phyloP scores from a whole-genome alignment of 306 rosid genomes.

The Prunus kanzakura region DNA sequence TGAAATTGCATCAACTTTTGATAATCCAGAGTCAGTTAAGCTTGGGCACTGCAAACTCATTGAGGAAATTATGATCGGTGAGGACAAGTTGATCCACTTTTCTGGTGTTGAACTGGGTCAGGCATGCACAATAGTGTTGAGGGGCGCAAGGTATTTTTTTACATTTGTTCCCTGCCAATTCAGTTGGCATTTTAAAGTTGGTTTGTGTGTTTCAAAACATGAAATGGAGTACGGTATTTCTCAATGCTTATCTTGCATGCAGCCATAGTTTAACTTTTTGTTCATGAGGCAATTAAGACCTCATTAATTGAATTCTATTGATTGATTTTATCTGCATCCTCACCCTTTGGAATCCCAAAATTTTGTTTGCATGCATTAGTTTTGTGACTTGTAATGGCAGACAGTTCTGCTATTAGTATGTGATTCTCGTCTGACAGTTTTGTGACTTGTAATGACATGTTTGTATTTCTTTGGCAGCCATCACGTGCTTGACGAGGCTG shows the following conservation, averaged over 20 bases:
- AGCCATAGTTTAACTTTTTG: no score
- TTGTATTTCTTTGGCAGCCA: slow-evolving; percentile 53
- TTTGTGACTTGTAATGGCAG: neutral
- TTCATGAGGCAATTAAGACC: neutral
- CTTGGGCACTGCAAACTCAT: slow-evolving; percentile 87
- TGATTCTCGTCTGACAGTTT: neutral
- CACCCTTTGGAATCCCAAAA: neutral
- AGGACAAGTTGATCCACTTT: slow-evolving; percentile 89
- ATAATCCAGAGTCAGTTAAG: slow-evolving; percentile 94
- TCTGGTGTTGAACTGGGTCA: slow-evolving; percentile 97
- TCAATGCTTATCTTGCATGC: neutral
- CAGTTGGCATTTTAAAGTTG: no score
- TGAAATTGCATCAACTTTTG: slow-evolving; percentile 93
- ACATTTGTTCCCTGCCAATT: neutral
- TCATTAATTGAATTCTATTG: neutral
- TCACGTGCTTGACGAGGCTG: slow-evolving; percentile 96
- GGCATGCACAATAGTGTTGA: slow-evolving; percentile 87
- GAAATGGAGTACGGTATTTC: neutral
- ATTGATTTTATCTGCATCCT: neutral
- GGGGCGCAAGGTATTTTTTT: slow-evolving; percentile 78
- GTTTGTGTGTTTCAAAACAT: neutral
- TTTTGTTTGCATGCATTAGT: neutral
- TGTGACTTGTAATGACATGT: slow-evolving; percentile 1
- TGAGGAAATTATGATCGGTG: slow-evolving; percentile 97
- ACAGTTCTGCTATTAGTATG: neutral